A percentile compares a stretch with the other conserved stretches of the same genome.
Evolutionary conservation across 2,329 filamentous ascomycete species (phyloP).

Genomic region (Calonectria honghensis): DNA sequence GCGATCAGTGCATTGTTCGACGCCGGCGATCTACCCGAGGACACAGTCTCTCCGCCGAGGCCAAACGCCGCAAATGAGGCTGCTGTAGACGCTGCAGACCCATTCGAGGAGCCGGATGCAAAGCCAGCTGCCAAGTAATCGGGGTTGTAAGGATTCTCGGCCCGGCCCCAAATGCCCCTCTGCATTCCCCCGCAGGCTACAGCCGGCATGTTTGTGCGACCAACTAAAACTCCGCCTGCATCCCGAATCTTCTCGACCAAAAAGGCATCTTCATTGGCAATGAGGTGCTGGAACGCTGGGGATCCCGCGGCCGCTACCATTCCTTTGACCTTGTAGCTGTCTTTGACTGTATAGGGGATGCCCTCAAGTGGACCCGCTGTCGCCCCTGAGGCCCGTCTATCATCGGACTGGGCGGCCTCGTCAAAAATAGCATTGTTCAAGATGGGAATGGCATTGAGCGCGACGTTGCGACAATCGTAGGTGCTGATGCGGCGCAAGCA

Average conservation of each 20-base stretch:
- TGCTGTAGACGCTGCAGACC: slow-evolving; percentile 69
- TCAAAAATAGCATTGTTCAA: slow-evolving; percentile 53
- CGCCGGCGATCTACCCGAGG: slow-evolving; percentile 72
- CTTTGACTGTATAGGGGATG: slow-evolving; percentile 75
- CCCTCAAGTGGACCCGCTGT: slow-evolving; percentile 64
- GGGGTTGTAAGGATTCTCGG: slow-evolving; percentile 73
- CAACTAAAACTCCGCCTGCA: slow-evolving; percentile 58
- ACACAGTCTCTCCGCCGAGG: slow-evolving; percentile 73
- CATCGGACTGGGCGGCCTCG: slow-evolving; percentile 54
- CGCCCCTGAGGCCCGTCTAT: slow-evolving; percentile 42
- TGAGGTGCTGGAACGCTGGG: slow-evolving; percentile 69
- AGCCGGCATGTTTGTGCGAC: slow-evolving; percentile 73
- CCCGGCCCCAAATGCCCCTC: slow-evolving; percentile 73
- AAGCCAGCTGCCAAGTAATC: slow-evolving; percentile 73
- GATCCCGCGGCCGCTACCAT: slow-evolving; percentile 73
- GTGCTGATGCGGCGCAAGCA: slow-evolving; percentile 52
- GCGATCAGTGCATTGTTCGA: slow-evolving; percentile 73
- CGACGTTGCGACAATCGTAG: slow-evolving; percentile 50
- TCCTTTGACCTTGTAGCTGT: slow-evolving; percentile 72
- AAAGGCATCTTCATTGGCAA: slow-evolving; percentile 71
- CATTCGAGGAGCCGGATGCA: slow-evolving; percentile 75
- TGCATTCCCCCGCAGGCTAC: slow-evolving; percentile 77
- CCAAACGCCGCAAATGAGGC: slow-evolving; percentile 72
- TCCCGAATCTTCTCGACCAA: slow-evolving; percentile 66
- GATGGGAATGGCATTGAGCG: slow-evolving; percentile 54